These are phyloP conservation scores for Apiospora phragmitis DNA, from an alignment of 2,329 filamentous ascomycete species.

Conservation along the genomic window DNA sequence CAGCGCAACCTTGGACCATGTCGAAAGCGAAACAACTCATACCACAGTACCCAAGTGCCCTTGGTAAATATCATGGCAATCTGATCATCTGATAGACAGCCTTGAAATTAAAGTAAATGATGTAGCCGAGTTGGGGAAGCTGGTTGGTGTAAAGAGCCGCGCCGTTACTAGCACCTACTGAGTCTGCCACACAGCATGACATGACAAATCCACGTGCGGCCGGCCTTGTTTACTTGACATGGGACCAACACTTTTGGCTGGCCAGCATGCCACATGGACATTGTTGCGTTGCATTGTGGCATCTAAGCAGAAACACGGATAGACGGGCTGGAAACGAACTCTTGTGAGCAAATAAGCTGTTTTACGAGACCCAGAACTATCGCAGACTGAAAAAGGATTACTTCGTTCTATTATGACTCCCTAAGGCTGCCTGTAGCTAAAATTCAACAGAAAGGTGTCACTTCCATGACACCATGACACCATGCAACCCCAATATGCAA, in stretches of 20 bases:
- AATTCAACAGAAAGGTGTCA: not conserved
- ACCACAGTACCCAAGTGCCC: not conserved
- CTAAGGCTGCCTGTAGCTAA: not conserved
- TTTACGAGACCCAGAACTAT: not conserved
- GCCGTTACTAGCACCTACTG: not conserved
- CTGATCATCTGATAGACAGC: not conserved
- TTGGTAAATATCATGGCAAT: not conserved
- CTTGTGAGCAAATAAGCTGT: too few relatives aligned
- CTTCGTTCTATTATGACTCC: not conserved
- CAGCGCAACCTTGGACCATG: not conserved
- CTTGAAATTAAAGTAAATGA: not conserved
- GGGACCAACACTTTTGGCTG: not conserved
- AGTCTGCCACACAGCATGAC: not conserved
- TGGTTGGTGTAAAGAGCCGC: not conserved
- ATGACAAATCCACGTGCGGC: not conserved
- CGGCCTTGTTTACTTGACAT: not conserved
- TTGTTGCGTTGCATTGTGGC: not conserved
- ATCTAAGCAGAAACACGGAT: not conserved
- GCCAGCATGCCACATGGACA: not conserved
- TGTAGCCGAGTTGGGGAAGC: not conserved
- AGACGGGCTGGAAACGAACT: too few relatives aligned
- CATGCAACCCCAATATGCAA: not conserved
- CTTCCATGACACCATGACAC: not conserved
- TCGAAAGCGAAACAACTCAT: not conserved
- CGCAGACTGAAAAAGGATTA: not conserved